A percentile compares a stretch with the other conserved stretches of the same genome.
These are phyloP conservation scores for Bacidia rubella DNA, from an alignment of 495 filamentous ascomycete species.

Conservation along the genomic window DNA sequence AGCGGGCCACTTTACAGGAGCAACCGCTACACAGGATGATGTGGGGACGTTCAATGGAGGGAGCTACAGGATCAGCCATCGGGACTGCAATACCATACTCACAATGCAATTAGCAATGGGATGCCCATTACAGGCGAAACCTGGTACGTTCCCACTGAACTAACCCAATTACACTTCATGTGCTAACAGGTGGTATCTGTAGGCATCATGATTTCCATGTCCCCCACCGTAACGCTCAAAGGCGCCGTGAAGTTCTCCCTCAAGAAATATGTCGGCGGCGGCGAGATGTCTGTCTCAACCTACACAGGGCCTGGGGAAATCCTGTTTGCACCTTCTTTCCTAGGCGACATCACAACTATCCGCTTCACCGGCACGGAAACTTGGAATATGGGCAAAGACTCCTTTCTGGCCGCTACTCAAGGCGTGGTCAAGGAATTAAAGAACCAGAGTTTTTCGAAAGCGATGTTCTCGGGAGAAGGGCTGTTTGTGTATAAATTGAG, in stretches of 20 bases:
- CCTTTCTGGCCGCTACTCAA: constrained; percentile 64
- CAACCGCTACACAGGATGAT: constrained; percentile 50
- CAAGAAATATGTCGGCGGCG: constrained; percentile 74
- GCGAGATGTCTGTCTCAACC: constrained; percentile 64
- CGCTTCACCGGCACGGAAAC: constrained; percentile 51
- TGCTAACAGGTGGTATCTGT: not conserved
- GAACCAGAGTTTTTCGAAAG: constrained; percentile 76
- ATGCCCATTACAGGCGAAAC: constrained; percentile 68
- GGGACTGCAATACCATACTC: constrained; percentile 78
- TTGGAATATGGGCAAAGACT: constrained; percentile 75
- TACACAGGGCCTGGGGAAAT: constrained; percentile 90
- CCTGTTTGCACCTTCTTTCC: constrained; percentile 59
- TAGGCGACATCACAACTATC: constrained; percentile 80
- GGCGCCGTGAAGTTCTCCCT: constrained; percentile 66
- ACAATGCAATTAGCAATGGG: constrained; percentile 85
- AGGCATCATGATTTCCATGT: constrained; percentile 94
- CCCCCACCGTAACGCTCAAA: constrained; percentile 67
- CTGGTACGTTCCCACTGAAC: constrained; percentile 37
- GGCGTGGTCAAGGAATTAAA: constrained; percentile 74
- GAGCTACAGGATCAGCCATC: constrained; percentile 82
- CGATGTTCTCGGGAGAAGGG: constrained; percentile 86
- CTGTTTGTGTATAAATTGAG: constrained; percentile 80
- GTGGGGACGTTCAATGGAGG: constrained; percentile 93
- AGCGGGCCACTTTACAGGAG: constrained; percentile 45
- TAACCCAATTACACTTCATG: not conserved